phyloP scores from a whole-genome alignment of 805 yeast species.

The Candida vaughaniae region DNA sequence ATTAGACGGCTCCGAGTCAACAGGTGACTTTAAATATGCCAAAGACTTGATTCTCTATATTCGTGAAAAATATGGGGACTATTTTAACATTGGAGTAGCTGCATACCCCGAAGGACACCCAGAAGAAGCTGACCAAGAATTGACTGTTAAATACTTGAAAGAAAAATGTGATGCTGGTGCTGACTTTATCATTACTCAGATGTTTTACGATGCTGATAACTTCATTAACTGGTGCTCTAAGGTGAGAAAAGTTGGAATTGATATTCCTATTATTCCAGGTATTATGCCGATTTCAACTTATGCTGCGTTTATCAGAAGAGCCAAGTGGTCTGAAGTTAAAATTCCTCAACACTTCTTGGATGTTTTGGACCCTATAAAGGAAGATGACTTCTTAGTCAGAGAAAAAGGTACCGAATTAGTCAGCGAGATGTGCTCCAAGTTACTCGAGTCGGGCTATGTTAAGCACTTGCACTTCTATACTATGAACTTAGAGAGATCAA shows the following conservation, averaged over 20 bases:
- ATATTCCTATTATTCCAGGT: slow-evolving; percentile 91
- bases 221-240: slow-evolving; percentile 79
- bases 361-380: slow-evolving; percentile 76
- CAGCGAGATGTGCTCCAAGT: slow-evolving; percentile 74
- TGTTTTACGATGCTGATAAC: slow-evolving; percentile 91
- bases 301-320: slow-evolving; percentile 88
- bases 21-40: slow-evolving; percentile 87
- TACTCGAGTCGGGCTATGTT: slow-evolving; percentile 69
- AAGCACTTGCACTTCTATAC: slow-evolving; percentile 94
- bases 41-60: slow-evolving; percentile 82
- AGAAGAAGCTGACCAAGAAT: slow-evolving; percentile 62
- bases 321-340: slow-evolving; percentile 86
- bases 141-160: slow-evolving; percentile 60
- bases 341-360: slow-evolving; percentile 74
- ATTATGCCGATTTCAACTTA: slow-evolving; percentile 98
- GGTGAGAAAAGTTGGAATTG: slow-evolving; percentile 70
- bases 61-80: slow-evolving; percentile 72
- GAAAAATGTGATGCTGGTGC: slow-evolving; percentile 95
- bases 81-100: slow-evolving; percentile 94
- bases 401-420: slow-evolving; percentile 80
- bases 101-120: slow-evolving; percentile 98
- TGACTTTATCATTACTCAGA: slow-evolving; percentile 89
- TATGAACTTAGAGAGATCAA: slow-evolving; percentile 92
- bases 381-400: slow-evolving; percentile 86
- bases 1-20: slow-evolving; percentile 64